Percentiles rank a stretch among this genome's conserved stretches.
phyloP scores from a whole-genome alignment of 371 early-diverging fungal species.

The Mortierella sp. region DNA sequence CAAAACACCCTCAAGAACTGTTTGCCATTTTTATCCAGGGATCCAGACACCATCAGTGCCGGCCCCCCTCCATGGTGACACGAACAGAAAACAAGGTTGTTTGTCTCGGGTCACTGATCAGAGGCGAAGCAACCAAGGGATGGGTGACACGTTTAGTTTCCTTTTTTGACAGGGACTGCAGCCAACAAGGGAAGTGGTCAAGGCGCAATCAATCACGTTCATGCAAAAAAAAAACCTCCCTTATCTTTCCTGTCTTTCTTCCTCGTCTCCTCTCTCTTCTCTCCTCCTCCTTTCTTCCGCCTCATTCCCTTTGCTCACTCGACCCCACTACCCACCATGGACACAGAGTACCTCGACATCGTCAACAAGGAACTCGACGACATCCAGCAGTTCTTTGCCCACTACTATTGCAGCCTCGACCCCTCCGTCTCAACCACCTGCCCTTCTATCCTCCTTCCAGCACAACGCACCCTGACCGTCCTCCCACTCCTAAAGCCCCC shows the following conservation, averaged over 20 bases:
- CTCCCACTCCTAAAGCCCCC: slow-evolving; percentile 23
- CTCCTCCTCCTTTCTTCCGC: background rate
- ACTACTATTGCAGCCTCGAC: background rate
- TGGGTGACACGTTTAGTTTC: too few species aligned
- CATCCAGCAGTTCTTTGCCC: slow-evolving; percentile 32
- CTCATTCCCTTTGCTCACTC: background rate
- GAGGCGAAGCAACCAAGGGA: too few species aligned
- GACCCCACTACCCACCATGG: slow-evolving; percentile 5
- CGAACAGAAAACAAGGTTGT: too few species aligned
- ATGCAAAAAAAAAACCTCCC: background rate
- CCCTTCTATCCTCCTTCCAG: background rate
- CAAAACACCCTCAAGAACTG: too few species aligned
- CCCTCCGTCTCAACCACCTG: background rate
- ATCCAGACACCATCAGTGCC: too few species aligned
- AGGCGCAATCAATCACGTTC: background rate
- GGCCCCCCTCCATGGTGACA: too few species aligned
- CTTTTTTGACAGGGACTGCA: too few species aligned
- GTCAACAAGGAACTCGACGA: slow-evolving; percentile 37
- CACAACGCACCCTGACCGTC: slow-evolving; percentile 5
- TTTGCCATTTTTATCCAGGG: too few species aligned
- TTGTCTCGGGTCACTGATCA: too few species aligned
- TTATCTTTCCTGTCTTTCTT: background rate
- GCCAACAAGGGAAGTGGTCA: too few species aligned
- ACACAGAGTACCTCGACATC: slow-evolving; percentile 26
- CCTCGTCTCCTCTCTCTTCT: background rate